A percentile compares a stretch with the other conserved stretches of the same genome.
Evolutionary conservation across 352 stramenopile species (phyloP).

Genomic region (Globisporangium heterothallicum): DNA sequence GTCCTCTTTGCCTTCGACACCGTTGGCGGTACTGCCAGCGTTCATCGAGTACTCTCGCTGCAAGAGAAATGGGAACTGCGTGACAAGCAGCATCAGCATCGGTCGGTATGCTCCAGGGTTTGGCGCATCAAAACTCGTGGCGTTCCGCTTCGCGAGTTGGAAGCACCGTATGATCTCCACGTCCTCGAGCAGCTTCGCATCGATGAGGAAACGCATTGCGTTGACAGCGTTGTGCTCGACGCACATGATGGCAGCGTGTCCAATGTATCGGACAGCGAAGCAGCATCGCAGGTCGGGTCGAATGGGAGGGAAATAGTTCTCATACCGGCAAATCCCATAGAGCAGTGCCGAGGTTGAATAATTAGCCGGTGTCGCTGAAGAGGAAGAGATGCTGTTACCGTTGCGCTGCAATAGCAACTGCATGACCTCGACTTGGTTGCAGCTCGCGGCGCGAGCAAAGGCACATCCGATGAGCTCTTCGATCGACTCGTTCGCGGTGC

Average conservation of each 20-base stretch:
- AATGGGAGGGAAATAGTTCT: conserved; percentile 26
- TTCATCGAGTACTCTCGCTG: conserved; percentile 10
- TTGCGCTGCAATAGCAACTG: conserved; percentile 6
- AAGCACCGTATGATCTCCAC: conserved; percentile 35
- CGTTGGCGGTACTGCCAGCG: no score
- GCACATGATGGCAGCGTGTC: conserved; percentile 31
- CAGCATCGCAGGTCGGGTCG: conserved; percentile 22
- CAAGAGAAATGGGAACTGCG: conserved; percentile 21
- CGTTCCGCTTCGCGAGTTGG: conserved; percentile 24
- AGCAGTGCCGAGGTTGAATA: no score
- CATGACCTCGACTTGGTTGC: conserved; percentile 12
- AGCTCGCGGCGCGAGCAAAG: conserved; percentile 12
- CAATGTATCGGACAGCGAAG: conserved; percentile 34
- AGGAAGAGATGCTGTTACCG: no score
- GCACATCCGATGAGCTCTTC: conserved; percentile 19
- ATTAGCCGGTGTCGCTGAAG: no score
- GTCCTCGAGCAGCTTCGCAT: conserved; percentile 25
- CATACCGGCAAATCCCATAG: conserved; percentile 29
- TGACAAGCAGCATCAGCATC: conserved; percentile 33
- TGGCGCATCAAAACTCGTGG: conserved; percentile 21
- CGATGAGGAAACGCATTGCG: conserved; percentile 27
- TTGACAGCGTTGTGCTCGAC: conserved; percentile 35
- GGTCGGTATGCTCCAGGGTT: conserved; percentile 30
- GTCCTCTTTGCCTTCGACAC: background rate
- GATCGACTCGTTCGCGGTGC: background rate